A percentile compares a stretch with the other conserved stretches of the same genome.
These are phyloP conservation scores for Immersiporthe knoxdaviesiana DNA, from an alignment of 2,329 filamentous ascomycete species.

Conservation along the genomic window DNA sequence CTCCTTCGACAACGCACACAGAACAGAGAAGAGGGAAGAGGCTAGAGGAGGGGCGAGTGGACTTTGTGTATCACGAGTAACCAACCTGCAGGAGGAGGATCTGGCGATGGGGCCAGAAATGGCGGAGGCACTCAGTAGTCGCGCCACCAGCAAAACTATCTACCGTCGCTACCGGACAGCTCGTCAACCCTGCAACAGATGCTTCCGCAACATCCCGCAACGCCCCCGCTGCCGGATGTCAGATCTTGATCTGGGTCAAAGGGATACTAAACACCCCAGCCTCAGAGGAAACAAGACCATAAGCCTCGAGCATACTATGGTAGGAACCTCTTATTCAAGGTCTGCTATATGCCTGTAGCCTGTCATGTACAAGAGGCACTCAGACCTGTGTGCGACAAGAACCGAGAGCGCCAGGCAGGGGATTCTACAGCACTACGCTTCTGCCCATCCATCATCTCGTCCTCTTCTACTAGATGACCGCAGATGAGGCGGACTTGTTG, in stretches of 20 bases:
- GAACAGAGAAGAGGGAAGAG: no score
- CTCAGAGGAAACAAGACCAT: neutral
- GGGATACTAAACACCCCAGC: neutral
- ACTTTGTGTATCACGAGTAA: neutral
- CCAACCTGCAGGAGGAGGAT: neutral
- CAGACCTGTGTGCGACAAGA: no score
- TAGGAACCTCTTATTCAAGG: no score
- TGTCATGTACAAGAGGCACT: neutral
- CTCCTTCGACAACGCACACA: neutral
- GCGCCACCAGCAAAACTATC: neutral
- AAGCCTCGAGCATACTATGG: no score
- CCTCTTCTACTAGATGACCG: neutral
- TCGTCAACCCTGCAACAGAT: neutral
- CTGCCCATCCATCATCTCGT: neutral
- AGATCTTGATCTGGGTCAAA: neutral
- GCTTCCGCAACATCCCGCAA: conserved; percentile 7
- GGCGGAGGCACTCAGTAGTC: neutral
- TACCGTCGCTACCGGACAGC: neutral
- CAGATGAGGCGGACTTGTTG: neutral
- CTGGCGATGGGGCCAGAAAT: neutral
- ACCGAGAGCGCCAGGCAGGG: neutral
- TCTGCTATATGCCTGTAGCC: no score
- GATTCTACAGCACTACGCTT: neutral
- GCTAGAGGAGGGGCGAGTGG: neutral
- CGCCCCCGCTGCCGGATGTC: neutral